Conservation (phyloP, 331 rosid species). For the Malus hybrid region DNA sequence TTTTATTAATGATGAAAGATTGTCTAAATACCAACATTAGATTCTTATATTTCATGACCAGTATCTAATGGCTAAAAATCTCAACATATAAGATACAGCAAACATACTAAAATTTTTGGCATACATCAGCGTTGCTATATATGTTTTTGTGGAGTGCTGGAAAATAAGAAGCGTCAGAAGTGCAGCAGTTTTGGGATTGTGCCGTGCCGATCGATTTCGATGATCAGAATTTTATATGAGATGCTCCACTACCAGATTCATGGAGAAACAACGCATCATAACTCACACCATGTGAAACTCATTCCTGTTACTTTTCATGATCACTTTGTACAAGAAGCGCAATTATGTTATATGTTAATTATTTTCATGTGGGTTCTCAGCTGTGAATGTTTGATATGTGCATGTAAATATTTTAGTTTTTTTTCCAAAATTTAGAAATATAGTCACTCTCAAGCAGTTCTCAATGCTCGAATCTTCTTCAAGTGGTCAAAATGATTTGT, state of each 20-base stretch:
- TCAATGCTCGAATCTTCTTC: neutral
- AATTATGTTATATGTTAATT: neutral
- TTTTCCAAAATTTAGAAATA: too few relatives aligned
- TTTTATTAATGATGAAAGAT: too few relatives aligned
- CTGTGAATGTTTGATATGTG: neutral
- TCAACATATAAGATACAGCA: too few relatives aligned
- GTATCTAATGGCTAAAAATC: too few relatives aligned
- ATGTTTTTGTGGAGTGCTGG: conserved; percentile 13
- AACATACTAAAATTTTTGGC: too few relatives aligned
- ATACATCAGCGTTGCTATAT: neutral
- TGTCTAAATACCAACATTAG: too few relatives aligned
- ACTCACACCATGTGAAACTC: conserved; percentile 14
- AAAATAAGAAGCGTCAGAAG: conserved; percentile 6
- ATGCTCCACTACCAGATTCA: conserved; percentile 1
- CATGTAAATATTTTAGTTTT: neutral
- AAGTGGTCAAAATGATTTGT: neutral
- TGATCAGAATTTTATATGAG: conserved; percentile 14
- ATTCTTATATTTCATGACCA: too few relatives aligned
- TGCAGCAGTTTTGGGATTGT: conserved; percentile 10
- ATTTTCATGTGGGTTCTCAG: neutral
- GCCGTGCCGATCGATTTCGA: neutral
- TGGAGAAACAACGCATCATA: conserved; percentile 13
- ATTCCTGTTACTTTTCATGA: conserved; percentile 8
- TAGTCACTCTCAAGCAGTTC: neutral
- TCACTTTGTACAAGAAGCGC: neutral